Evolutionary conservation across 108 stramenopile species (phyloP).

Genomic region (Craspedostauros australis): DNA sequence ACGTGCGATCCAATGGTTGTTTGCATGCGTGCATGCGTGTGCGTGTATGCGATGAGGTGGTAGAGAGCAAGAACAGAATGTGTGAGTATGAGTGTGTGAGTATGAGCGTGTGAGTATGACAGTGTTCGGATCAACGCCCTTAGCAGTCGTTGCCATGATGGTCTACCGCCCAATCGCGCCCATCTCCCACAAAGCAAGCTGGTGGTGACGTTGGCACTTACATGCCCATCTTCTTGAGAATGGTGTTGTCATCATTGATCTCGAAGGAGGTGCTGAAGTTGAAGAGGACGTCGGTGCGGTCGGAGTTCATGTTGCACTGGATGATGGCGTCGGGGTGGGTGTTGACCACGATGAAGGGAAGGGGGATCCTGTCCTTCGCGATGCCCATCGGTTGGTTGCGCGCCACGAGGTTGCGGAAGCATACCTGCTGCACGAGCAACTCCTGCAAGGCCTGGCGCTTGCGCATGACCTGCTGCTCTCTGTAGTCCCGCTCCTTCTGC

Average conservation of each 20-base stretch:
- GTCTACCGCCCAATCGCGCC: no score
- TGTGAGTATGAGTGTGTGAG: no score
- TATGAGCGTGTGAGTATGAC: no score
- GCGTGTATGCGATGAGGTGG: no score
- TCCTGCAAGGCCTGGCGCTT: conserved; percentile 78
- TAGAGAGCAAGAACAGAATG: no score
- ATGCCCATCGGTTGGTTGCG: conserved; percentile 50
- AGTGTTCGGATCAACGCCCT: no score
- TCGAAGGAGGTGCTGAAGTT: conserved; percentile 89
- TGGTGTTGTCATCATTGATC: conserved; percentile 93
- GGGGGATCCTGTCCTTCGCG: conserved; percentile 56
- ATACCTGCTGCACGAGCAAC: conserved; percentile 79
- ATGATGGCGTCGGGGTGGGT: conserved; percentile 71
- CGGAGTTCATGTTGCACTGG: conserved; percentile 89
- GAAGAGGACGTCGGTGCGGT: conserved; percentile 85
- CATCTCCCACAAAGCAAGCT: not conserved
- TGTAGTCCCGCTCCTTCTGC: conserved; percentile 33
- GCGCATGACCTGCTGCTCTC: conserved; percentile 36
- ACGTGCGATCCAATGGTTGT: no score
- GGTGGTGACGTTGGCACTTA: conserved; percentile 24
- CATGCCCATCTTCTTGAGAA: conserved; percentile 87
- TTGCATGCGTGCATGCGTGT: no score
- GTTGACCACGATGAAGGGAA: conserved; percentile 92
- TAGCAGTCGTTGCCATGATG: no score
- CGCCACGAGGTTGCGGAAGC: conserved; percentile 73